Percentiles rank a stretch among this genome's conserved stretches.
phyloP scores from a whole-genome alignment of 495 filamentous ascomycete genomes.

The Barbatosphaeria neglecta region DNA sequence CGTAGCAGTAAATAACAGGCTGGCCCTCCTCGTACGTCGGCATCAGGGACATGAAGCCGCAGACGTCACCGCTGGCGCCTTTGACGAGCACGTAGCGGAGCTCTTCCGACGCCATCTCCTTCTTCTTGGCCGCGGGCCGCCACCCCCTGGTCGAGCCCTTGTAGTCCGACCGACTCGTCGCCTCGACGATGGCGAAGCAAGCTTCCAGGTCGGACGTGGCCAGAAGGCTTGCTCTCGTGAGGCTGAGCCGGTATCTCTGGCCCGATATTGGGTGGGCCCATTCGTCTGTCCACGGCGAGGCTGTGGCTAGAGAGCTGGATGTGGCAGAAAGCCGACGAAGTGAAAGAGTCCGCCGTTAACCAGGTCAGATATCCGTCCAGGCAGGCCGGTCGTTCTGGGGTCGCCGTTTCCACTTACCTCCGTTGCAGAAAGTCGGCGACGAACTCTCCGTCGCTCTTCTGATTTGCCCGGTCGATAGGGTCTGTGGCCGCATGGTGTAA shows the following conservation, averaged over 20 bases:
- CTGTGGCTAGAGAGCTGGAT: slow-evolving; percentile 2
- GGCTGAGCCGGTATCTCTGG: slow-evolving; percentile 25
- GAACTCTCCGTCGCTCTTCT: slow-evolving; percentile 32
- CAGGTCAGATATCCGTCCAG: slow-evolving; percentile 1
- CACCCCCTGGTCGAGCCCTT: slow-evolving; percentile 52
- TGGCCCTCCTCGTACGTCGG: slow-evolving; percentile 66
- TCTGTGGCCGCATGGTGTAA: slow-evolving; percentile 21
- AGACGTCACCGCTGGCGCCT: slow-evolving; percentile 16
- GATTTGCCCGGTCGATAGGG: slow-evolving; percentile 30
- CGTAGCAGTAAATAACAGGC: slow-evolving; percentile 76
- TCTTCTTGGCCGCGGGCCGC: slow-evolving; percentile 54
- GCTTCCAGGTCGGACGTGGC: slow-evolving; percentile 40
- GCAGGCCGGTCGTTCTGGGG: background rate
- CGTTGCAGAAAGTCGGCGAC: slow-evolving; percentile 30
- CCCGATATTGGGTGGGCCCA: slow-evolving; percentile 33
- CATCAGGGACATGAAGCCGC: slow-evolving; percentile 73
- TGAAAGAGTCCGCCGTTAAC: too few relatives aligned
- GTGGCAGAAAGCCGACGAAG: background rate
- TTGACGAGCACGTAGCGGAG: slow-evolving; percentile 56
- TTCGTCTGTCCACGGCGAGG: slow-evolving; percentile 24
- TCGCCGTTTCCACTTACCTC: slow-evolving; percentile 12
- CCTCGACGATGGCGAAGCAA: slow-evolving; percentile 61
- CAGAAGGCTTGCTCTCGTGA: slow-evolving; percentile 39
- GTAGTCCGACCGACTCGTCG: slow-evolving; percentile 59
- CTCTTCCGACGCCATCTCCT: slow-evolving; percentile 65